These are phyloP conservation scores for Colletotrichum orbiculare DNA, from an alignment of 2,329 filamentous ascomycete species.

Conservation along the genomic window DNA sequence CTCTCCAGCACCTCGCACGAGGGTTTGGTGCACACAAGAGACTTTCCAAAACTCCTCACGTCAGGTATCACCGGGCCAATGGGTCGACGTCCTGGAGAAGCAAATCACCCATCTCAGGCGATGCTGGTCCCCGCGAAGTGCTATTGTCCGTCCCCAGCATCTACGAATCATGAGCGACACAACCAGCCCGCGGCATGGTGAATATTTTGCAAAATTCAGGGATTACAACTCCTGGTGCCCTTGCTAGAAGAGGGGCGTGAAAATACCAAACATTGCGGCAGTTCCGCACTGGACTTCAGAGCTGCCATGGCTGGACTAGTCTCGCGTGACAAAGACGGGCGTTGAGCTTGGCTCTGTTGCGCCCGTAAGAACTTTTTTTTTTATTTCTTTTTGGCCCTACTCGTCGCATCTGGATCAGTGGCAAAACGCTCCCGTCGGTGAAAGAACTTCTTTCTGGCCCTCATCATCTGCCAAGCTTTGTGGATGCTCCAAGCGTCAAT, in stretches of 20 bases:
- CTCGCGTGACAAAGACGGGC: conserved; percentile 24
- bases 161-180: conserved; percentile 34
- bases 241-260: conserved; percentile 15
- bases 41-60: background rate
- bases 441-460: conserved; percentile 12
- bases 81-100: conserved; percentile 1
- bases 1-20: conserved; percentile 3
- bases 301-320: conserved; percentile 22
- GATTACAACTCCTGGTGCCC: conserved; percentile 7
- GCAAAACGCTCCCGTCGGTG: conserved; percentile 17
- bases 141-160: conserved; percentile 16
- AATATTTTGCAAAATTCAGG: conserved; percentile 18
- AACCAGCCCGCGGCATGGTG: conserved; percentile 18
- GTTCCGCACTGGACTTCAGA: conserved; percentile 6
- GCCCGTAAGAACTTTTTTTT: conserved; percentile 24
- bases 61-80: conserved; percentile 10
- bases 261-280: conserved; percentile 4
- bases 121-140: conserved; percentile 22
- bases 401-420: conserved; percentile 30
- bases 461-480: conserved; percentile 9
- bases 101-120: conserved; percentile 14
- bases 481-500: conserved; percentile 4
- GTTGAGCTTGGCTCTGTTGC: conserved; percentile 27
- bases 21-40: conserved; percentile 20
- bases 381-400: background rate